Base-by-base conservation (phyloP, 345 rosid species). In the Euphorbia peplus region DNA sequence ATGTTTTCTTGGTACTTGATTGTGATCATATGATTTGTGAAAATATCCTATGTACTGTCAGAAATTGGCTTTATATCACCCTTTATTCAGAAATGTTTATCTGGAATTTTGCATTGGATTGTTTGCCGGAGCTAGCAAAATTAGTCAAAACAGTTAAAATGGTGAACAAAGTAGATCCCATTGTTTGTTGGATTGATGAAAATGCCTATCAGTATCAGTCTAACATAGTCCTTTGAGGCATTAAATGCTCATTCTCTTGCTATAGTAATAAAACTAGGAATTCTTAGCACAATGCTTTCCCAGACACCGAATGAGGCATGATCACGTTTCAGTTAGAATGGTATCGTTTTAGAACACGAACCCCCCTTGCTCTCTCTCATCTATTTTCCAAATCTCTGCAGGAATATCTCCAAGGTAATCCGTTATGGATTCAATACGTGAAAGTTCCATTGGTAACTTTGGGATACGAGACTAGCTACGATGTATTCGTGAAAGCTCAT, bases 361-460 rank as follows among this genome's bases (percentile, higher is more conserved):
- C 19, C 6, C 32, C 55, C 19, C 16, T 46, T 4, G 15, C 5
- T 22, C n/a, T n/a, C 13, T 30, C 1, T 5, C 60, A 48, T 14
- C 57, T 67, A 41, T 46, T 24, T 55, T 66, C 39, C 42, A 16
- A 66, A 70, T 3, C 18, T 69, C 39, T 79, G 70, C 84, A 91
- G 97, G 98, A 93, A 65, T 93, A 91, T 80, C 95, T 89, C 41
- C 97, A 93, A 70, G 97, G 96, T n/a, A 93, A 93, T 72, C 99
- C 99, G 1, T 46, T 89, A 69, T 93, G 99, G 97, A 83, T 93
- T 69, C 96, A 91, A 42, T 88, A 91, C 70, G 79, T 93, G 42
- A 93, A 91, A 75, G 83, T 82, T 35, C 99, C 99, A 2, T 65
- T 91, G 79, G 82, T 79, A 65, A 82, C 90, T 39, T 66, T 93